phyloP scores from a whole-genome alignment of 108 stramenopile species.

The Fistulifera pelliculosa region DNA sequence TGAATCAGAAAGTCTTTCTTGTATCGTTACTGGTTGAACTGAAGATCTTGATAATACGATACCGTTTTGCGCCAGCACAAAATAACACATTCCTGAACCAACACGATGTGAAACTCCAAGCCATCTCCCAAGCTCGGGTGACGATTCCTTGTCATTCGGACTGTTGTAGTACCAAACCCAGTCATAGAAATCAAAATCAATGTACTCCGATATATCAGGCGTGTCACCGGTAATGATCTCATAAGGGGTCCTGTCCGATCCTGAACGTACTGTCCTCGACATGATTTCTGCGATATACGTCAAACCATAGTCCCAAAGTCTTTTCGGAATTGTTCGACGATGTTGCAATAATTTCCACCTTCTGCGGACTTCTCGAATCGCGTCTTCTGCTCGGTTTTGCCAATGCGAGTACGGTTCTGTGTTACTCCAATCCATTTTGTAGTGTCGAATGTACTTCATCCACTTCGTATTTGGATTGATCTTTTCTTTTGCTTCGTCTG shows the following conservation, averaged over 20 bases:
- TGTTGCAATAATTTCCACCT: conserved; percentile 4
- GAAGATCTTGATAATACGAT: conserved; percentile 13
- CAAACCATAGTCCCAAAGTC: conserved; percentile 22
- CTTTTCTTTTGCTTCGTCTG: neutral
- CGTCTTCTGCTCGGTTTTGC: conserved; percentile 1
- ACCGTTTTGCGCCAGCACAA: conserved; percentile 11
- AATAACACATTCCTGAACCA: conserved; percentile 23
- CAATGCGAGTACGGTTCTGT: conserved; percentile 1
- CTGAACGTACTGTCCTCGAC: conserved; percentile 1
- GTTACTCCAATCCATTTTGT: neutral
- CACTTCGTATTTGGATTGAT: neutral
- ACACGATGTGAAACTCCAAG: conserved; percentile 19
- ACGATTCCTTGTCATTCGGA: conserved; percentile 2
- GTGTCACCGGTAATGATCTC: conserved; percentile 25
- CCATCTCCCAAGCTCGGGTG: conserved; percentile 9
- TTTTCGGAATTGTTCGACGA: conserved; percentile 4
- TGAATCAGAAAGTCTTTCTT: conserved; percentile 2
- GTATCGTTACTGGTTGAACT: conserved; percentile 17
- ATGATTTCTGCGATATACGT: conserved; percentile 8
- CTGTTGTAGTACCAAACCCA: conserved; percentile 19
- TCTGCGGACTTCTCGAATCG: neutral
- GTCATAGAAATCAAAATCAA: conserved; percentile 37
- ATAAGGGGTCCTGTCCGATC: conserved; percentile 4
- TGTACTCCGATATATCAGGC: conserved; percentile 26
- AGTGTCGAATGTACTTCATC: neutral